Evolutionary conservation across 345 rosid species (phyloP).

Genomic region (Laguncularia racemosa): DNA sequence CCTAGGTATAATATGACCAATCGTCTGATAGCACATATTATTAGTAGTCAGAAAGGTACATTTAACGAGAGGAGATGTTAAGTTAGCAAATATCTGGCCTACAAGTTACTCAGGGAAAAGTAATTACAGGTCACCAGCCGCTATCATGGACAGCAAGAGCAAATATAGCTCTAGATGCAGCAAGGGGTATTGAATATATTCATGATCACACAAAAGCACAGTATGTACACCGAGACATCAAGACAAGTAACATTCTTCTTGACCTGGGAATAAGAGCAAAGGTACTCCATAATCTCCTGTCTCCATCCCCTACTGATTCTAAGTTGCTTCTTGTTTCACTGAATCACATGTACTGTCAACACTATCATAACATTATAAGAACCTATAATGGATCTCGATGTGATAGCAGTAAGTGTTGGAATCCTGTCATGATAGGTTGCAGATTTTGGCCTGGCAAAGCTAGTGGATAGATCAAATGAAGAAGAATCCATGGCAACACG

Average conservation of each 20-base stretch:
- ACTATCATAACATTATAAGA: neutral
- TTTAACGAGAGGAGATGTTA: no score
- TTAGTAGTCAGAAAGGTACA: no score
- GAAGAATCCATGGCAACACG: slow-evolving; percentile 19
- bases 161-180: slow-evolving; percentile 28
- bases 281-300: slow-evolving; percentile 5
- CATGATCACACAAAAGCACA: slow-evolving; percentile 28
- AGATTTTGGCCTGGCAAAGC: slow-evolving; percentile 32
- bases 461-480: slow-evolving; percentile 24
- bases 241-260: slow-evolving; percentile 31
- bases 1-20: no score
- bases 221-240: slow-evolving; percentile 31
- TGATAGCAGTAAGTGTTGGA: neutral
- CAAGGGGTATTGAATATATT: slow-evolving; percentile 31
- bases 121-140: slow-evolving; percentile 17
- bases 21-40: no score
- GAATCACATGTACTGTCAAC: no score
- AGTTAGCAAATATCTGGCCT: no score
- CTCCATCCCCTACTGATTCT: no score
- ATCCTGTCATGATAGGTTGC: slow-evolving; percentile 12
- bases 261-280: slow-evolving; percentile 26
- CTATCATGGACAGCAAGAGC: slow-evolving; percentile 30
- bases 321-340: no score
- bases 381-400: neutral
- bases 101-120: no score